These are phyloP conservation scores for Diddensiella santjacobensis DNA, from an alignment of 805 yeast genomes.

Conservation along the genomic window DNA sequence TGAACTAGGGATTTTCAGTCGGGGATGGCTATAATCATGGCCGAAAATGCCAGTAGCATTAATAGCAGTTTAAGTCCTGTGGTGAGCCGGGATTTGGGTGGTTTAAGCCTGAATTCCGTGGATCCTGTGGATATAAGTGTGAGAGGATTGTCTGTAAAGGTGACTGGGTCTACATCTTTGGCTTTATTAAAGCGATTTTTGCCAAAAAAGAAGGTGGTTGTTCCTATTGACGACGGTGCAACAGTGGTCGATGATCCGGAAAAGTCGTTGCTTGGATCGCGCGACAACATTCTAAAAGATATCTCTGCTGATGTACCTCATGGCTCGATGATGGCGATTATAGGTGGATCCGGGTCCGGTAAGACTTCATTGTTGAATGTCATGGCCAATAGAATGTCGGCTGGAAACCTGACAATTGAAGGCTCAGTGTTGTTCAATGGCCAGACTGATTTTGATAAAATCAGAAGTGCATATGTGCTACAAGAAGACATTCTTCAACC, in stretches of 20 bases:
- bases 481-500: conserved; percentile 75
- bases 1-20: neutral
- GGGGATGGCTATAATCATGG: neutral
- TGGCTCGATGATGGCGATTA: conserved; percentile 68
- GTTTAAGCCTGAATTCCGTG: neutral
- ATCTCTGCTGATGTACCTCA: conserved; percentile 57
- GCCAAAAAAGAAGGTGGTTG: neutral
- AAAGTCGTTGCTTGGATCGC: neutral
- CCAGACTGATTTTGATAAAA: conserved; percentile 25
- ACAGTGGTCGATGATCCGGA: neutral
- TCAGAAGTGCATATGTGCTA: conserved; percentile 59
- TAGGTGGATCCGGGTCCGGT: conserved; percentile 88
- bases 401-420: conserved; percentile 19
- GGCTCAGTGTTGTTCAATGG: conserved; percentile 32
- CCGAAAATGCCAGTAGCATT: neutral
- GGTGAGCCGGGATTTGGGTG: neutral
- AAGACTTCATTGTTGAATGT: conserved; percentile 74
- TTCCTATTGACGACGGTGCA: neutral
- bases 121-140: conserved; percentile 18
- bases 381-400: conserved; percentile 32
- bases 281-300: conserved; percentile 41
- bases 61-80: neutral
- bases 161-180: conserved; percentile 4
- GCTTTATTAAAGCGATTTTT: neutral
- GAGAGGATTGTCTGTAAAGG: conserved; percentile 20